phyloP scores from a whole-genome alignment of 208 protist genomes.

The Acanthamoeba divionensis region DNA sequence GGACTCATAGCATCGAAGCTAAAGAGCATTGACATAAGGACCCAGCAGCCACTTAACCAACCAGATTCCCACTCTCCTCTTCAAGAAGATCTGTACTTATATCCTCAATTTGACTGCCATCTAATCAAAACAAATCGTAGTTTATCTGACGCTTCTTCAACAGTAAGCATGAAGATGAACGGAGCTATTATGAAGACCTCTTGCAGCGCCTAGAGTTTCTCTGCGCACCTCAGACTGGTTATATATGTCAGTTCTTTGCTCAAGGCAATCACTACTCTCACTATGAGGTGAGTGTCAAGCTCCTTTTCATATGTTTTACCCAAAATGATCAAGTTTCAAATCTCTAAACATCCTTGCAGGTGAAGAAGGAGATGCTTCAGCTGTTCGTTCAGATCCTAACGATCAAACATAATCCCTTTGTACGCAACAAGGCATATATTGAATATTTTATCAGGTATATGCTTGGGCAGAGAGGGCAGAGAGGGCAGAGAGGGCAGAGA shows the following conservation, averaged over 20 bases:
- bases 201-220: constrained; percentile 5
- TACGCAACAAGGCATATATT: background rate
- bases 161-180: too few relatives aligned
- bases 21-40: background rate
- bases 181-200: background rate
- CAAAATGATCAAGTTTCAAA: background rate
- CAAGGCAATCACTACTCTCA: constrained; percentile 33
- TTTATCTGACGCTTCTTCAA: too few relatives aligned
- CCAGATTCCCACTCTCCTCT: too few relatives aligned
- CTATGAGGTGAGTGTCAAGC: background rate
- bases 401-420: constrained; percentile 8
- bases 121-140: too few relatives aligned
- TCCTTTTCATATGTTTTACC: background rate
- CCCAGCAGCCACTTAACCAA: too few relatives aligned
- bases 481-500: too few relatives aligned
- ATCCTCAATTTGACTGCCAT: too few relatives aligned
- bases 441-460: constrained; percentile 41
- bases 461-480: too few relatives aligned
- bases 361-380: constrained; percentile 49
- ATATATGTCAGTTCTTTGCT: background rate
- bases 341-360: background rate
- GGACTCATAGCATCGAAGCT: background rate
- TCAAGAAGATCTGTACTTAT: too few relatives aligned
- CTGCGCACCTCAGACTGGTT: constrained; percentile 1
- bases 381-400: constrained; percentile 39